Evolutionary conservation across 116 monocot genomes (phyloP).

Genomic region (Posidonia oceanica): DNA sequence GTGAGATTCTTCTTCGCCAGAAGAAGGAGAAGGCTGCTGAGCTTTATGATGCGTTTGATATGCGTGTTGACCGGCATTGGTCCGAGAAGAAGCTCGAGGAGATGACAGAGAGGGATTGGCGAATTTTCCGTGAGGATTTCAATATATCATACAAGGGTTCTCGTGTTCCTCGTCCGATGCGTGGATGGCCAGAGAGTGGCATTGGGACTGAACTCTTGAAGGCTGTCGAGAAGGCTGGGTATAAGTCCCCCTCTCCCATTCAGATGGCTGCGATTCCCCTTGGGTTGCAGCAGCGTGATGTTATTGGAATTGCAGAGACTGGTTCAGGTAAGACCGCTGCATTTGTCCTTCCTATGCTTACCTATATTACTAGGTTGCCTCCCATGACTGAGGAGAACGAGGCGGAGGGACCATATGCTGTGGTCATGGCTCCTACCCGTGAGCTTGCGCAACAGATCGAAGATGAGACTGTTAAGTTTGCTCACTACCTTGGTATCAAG

Average conservation of each 20-base stretch:
- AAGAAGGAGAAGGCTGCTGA: constrained; percentile 80
- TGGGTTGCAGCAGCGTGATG: constrained; percentile 89
- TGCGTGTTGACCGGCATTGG: constrained; percentile 95
- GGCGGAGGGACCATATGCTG: constrained; percentile 91
- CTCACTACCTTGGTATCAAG: constrained; percentile 89
- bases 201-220: constrained; percentile 56
- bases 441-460: constrained; percentile 99
- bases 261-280: constrained; percentile 98
- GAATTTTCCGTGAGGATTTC: constrained; percentile 92
- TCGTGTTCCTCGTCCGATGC: constrained; percentile 69
- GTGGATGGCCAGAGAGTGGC: constrained; percentile 77
- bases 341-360: constrained; percentile 92
- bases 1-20: constrained; percentile 55
- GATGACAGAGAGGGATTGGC: constrained; percentile 97
- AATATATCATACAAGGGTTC: constrained; percentile 94
- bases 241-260: constrained; percentile 84
- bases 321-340: constrained; percentile 95
- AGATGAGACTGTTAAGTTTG: constrained; percentile 96
- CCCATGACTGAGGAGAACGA: constrained; percentile 93
- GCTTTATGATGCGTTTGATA: constrained; percentile 83
- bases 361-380: constrained; percentile 75
- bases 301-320: constrained; percentile 96
- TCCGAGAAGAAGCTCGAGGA: constrained; percentile 89
- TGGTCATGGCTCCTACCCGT: constrained; percentile 96
- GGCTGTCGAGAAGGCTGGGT: constrained; percentile 81